phyloP scores from a whole-genome alignment of 108 stramenopile species.

The Nannochloropsis oceanica region DNA sequence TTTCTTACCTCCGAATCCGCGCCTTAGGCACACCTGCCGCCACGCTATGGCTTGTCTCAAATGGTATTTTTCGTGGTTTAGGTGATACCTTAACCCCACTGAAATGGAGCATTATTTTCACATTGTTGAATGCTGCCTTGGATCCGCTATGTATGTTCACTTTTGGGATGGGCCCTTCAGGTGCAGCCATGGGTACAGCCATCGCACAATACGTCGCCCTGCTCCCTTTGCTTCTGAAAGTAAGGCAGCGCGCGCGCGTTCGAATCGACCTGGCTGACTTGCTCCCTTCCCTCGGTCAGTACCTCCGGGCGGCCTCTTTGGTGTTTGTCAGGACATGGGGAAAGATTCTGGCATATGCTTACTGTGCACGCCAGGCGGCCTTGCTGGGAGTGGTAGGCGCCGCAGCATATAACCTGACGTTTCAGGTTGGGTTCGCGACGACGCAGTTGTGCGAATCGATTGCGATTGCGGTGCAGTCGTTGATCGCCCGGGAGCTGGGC shows the following conservation, averaged over 20 bases:
- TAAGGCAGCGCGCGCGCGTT: not conserved
- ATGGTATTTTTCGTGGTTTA: conserved; percentile 79
- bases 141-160: conserved; percentile 79
- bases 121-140: conserved; percentile 56
- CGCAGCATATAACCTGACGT: conserved; percentile 75
- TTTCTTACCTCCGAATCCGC: conserved; percentile 57
- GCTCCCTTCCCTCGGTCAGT: conserved; percentile 37
- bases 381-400: conserved; percentile 59
- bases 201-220: conserved; percentile 63
- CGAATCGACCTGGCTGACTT: not conserved
- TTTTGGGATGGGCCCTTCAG: conserved; percentile 56
- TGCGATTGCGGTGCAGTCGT: conserved; percentile 61
- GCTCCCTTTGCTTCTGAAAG: conserved; percentile 45
- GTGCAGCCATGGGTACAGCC: conserved; percentile 75
- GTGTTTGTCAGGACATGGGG: conserved; percentile 61
- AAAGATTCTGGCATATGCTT: conserved; percentile 69
- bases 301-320: conserved; percentile 55
- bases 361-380: conserved; percentile 56
- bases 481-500: conserved; percentile 63
- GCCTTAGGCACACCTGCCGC: conserved; percentile 71
- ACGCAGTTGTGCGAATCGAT: conserved; percentile 78
- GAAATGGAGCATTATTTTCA: conserved; percentile 57
- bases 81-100: conserved; percentile 77
- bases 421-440: conserved; percentile 78
- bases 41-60: conserved; percentile 71